Conservation (phyloP, 2,329 filamentous ascomycete species). For the Phaeosphaeriaceae sp. region DNA sequence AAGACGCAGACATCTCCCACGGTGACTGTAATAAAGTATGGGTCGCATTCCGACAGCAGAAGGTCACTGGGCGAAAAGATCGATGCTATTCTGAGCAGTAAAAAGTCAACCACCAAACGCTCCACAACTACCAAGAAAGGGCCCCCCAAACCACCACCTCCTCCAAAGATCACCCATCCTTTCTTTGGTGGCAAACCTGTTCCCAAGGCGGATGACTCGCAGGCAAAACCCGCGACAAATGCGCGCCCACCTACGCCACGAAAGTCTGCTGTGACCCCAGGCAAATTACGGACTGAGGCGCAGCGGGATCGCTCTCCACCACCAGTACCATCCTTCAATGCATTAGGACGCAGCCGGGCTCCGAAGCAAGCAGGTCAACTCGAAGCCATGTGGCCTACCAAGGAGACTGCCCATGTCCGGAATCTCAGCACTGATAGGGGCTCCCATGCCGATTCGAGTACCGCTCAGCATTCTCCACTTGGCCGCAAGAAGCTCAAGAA, state of each 20-base stretch:
- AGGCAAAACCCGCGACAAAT: conserved; percentile 20
- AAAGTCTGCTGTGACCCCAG: conserved; percentile 55
- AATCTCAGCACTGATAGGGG: conserved; percentile 23
- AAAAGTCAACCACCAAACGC: conserved; percentile 25
- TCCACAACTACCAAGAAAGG: conserved; percentile 28
- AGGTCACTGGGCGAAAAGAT: conserved; percentile 67
- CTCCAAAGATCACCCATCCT: conserved; percentile 66
- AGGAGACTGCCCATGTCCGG: conserved; percentile 60
- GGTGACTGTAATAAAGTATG: conserved; percentile 69
- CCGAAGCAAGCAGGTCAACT: conserved; percentile 71
- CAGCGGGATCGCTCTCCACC: conserved; percentile 26
- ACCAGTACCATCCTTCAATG: conserved; percentile 27
- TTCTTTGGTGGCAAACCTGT: conserved; percentile 70
- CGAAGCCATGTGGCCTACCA: conserved; percentile 76
- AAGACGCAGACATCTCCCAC: conserved; percentile 39
- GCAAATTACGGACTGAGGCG: conserved; percentile 52
- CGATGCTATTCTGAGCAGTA: conserved; percentile 64
- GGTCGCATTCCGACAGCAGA: conserved; percentile 55
- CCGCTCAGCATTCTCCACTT: conserved; percentile 4
- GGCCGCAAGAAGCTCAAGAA: conserved; percentile 51
- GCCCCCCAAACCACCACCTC: conserved; percentile 37
- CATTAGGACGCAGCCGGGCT: conserved; percentile 30
- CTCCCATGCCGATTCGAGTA: not conserved
- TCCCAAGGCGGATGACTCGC: conserved; percentile 25
- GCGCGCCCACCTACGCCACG: conserved; percentile 25